A percentile compares a stretch with the other conserved stretches of the same genome.
Conservation (phyloP, 345 rosid species). For the Gynandropsis gynandra region DNA sequence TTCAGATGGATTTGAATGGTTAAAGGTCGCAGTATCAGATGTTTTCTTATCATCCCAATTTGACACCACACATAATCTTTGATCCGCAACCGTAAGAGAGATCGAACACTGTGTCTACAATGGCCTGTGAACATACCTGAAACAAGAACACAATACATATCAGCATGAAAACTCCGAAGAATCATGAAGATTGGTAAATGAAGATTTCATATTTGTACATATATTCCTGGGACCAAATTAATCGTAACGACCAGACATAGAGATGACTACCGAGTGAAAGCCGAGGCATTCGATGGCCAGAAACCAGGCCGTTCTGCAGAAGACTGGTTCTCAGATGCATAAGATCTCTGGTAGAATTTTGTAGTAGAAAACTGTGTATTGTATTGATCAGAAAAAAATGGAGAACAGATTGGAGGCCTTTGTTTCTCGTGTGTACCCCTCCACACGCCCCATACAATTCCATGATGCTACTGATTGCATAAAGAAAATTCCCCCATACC, state of each 20-base stretch:
- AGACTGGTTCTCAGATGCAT: constrained; percentile 35
- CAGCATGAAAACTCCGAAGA: constrained; percentile 6
- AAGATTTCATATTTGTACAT: too few species aligned
- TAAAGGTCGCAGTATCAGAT: constrained; percentile 10
- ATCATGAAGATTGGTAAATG: too few species aligned
- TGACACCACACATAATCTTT: constrained; percentile 17
- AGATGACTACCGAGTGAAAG: constrained; percentile 64
- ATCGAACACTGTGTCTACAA: constrained; percentile 36
- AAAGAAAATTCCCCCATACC: too few species aligned
- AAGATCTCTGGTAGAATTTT: too few species aligned
- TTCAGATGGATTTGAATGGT: constrained; percentile 33
- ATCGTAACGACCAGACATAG: too few species aligned
- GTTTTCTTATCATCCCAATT: constrained; percentile 12
- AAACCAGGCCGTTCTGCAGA: constrained; percentile 46
- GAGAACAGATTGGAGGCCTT: too few species aligned
- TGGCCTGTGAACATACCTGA: constrained; percentile 56
- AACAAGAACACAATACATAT: constrained; percentile 18
- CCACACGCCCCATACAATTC: too few species aligned
- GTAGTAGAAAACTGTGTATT: too few species aligned
- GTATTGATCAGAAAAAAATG: too few species aligned
- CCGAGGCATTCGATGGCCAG: constrained; percentile 74
- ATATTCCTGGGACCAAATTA: too few species aligned
- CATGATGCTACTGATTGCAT: too few species aligned
- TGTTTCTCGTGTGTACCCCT: too few species aligned
- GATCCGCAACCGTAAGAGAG: constrained; percentile 21